Conservation (phyloP, 2,329 filamentous ascomycete species). For the Scedosporium dehoogii region DNA sequence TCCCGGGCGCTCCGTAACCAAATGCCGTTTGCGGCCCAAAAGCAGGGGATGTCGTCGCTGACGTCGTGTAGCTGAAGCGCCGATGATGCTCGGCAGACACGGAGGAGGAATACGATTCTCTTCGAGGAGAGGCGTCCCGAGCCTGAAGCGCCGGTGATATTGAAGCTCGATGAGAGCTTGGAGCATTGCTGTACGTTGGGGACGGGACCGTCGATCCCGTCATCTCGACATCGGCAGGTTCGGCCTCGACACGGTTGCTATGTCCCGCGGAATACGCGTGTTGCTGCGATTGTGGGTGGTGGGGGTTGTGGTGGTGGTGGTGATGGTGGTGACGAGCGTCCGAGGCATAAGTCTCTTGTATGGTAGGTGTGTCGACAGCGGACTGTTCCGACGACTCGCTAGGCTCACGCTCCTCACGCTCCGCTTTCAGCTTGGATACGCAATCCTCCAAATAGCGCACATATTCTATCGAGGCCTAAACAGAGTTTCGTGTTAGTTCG, state of each 20-base stretch:
- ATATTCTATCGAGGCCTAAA: constrained; percentile 88
- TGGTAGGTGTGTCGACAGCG: not conserved
- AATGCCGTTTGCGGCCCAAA: constrained; percentile 43
- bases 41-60: constrained; percentile 44
- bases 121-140: constrained; percentile 33
- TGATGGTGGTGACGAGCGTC: not conserved
- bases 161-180: constrained; percentile 32
- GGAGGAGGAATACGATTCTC: constrained; percentile 45
- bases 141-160: constrained; percentile 41
- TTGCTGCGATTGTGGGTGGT: constrained; percentile 18
- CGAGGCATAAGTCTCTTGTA: not conserved
- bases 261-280: not conserved
- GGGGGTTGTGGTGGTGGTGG: constrained; percentile 16
- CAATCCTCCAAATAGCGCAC: constrained; percentile 89
- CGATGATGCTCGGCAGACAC: constrained; percentile 33
- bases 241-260: not conserved
- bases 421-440: constrained; percentile 64
- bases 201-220: constrained; percentile 40
- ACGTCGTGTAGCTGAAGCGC: constrained; percentile 38
- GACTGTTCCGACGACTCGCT: not conserved
- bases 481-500: not conserved
- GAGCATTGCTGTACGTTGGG: constrained; percentile 29
- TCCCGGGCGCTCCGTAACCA: constrained; percentile 18
- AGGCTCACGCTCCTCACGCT: not conserved
- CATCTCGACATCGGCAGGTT: constrained; percentile 49